Evolutionary conservation across 2,329 filamentous ascomycete species (phyloP), one percentile per base, ranked within the genome.

Genomic region (Hirsutella thompsonii): DNA sequence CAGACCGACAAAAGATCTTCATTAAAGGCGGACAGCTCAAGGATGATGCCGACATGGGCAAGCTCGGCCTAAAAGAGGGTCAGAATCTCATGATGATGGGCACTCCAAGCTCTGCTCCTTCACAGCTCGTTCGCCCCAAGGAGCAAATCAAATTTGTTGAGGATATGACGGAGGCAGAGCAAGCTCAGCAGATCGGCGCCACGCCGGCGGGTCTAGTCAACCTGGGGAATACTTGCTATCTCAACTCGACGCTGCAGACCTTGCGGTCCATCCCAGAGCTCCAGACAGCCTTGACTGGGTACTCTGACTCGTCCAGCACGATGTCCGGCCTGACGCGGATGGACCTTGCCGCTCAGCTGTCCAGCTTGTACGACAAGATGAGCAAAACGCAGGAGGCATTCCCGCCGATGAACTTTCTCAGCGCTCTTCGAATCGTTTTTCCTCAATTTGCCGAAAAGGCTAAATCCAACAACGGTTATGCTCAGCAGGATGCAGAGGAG

Each of bases 401-500:
- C 48, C 76, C 81, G 2, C 92, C 93, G 3, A 66, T 88, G 42
- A 75, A 78, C 57, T 96, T 98, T 53, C 70, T 98, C 44, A 80
- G 79, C 51, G 76, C 87, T 4, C 72, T 98, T 14, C 81, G 90
- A 45, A 70, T 70, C 21, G 73, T 79, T 1, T 95, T 86, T 55
- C 92, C 92, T 9, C 92, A 96, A 57, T 98, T 98, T 57, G 88
- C 87, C 10, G 88, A 98, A 64, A 82, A 78, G 54, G 78, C 87
- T 42, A 89, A 85, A 58, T 81, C 81, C 26, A 84, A 86, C 19
- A 72, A 81, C 43, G 88, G 85, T 6, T 96, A 82, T 56, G 89
- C 92, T n/a, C 92, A 98, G 63, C 92, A 98, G 63, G 92, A 98
- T 66, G 92, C 92, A 1, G 92, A 98, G 61, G 92, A 98, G 62